Evolutionary conservation across 192 early-diverging fungal genomes (phyloP).

Genomic region (Helicostylum pulchrum): DNA sequence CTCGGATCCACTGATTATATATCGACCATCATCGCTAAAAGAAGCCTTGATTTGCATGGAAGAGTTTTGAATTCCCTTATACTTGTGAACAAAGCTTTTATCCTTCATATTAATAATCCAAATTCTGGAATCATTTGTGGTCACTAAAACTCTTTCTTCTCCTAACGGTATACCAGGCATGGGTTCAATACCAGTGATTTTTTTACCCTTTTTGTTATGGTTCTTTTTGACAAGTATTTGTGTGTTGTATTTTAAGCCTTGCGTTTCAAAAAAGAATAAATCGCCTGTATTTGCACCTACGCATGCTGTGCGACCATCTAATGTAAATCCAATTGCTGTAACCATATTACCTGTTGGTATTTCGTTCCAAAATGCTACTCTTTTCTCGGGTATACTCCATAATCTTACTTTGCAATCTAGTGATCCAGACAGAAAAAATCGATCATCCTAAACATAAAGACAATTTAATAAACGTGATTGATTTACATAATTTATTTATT

Average conservation of each 20-base stretch:
- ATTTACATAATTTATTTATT: too few relatives aligned
- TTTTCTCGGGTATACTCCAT: constrained; percentile 81
- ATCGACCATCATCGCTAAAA: constrained; percentile 64
- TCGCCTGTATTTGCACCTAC: constrained; percentile 75
- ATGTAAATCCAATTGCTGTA: constrained; percentile 77
- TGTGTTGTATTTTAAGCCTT: constrained; percentile 76
- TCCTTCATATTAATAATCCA: constrained; percentile 75
- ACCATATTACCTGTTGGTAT: constrained; percentile 65
- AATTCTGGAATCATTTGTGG: constrained; percentile 80
- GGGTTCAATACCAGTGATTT: constrained; percentile 81
- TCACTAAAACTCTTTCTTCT: constrained; percentile 67
- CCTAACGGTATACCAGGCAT: constrained; percentile 52
- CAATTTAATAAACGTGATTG: not conserved
- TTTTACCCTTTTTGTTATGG: constrained; percentile 63
- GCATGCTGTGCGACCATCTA: constrained; percentile 65
- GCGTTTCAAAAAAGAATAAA: constrained; percentile 81
- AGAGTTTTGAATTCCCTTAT: constrained; percentile 73
- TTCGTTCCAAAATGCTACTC: constrained; percentile 74
- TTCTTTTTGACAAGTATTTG: constrained; percentile 70
- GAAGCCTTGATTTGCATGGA: constrained; percentile 67
- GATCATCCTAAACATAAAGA: constrained; percentile 59
- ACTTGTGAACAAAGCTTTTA: constrained; percentile 75
- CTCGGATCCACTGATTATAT: constrained; percentile 82
- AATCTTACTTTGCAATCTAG: constrained; percentile 75
- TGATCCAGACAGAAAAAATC: constrained; percentile 76